Conservation (phyloP, 352 stramenopile species). For the Saprolegnia parasitica region DNA sequence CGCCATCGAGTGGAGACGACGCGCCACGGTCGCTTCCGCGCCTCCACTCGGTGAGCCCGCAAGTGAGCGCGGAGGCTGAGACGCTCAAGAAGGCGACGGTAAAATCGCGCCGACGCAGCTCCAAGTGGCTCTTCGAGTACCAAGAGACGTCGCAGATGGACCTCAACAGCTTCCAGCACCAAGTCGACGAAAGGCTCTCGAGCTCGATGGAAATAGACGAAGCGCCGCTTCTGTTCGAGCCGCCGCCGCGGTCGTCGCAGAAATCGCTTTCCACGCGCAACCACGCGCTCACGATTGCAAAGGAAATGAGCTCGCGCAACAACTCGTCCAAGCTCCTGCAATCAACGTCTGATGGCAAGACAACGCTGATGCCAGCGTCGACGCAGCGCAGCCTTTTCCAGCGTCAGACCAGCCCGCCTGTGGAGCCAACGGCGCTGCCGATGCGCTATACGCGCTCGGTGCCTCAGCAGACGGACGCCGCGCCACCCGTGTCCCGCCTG, state of each 20-base stretch:
- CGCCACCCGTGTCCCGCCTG: too few species aligned
- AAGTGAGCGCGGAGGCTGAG: not conserved
- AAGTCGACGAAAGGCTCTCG: not conserved
- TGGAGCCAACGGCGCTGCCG: not conserved
- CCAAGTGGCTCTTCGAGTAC: constrained; percentile 26
- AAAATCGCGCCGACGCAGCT: constrained; percentile 1
- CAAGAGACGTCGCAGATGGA: not conserved
- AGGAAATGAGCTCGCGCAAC: constrained; percentile 11
- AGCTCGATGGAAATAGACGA: not conserved
- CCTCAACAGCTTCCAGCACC: constrained; percentile 17
- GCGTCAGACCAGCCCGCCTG: not conserved
- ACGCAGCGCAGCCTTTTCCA: not conserved
- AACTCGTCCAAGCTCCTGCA: not conserved
- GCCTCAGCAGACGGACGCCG: too few species aligned
- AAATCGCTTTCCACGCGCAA: constrained; percentile 12
- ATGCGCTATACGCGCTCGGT: not conserved
- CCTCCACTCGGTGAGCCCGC: not conserved
- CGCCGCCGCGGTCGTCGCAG: not conserved
- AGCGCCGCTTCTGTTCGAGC: not conserved
- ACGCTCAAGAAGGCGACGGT: not conserved
- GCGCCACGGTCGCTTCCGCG: not conserved
- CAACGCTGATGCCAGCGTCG: not conserved
- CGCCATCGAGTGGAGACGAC: not conserved
- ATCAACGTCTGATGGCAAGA: not conserved
- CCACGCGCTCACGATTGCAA: constrained; percentile 20